phyloP scores from a whole-genome alignment of 768 basidiomycete species.

The Crucibulum laeve region DNA sequence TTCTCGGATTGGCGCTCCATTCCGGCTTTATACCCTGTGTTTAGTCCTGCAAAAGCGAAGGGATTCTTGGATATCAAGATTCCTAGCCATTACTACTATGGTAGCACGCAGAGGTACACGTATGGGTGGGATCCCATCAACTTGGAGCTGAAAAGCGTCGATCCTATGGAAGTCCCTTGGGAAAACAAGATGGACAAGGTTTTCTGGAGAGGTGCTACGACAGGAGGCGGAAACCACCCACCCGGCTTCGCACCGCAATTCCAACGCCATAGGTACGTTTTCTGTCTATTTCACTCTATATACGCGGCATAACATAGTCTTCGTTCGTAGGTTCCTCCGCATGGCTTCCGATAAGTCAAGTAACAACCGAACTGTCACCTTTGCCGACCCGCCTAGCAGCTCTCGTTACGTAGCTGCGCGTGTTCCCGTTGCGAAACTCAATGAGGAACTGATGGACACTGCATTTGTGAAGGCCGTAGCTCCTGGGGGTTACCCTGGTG shows the following conservation, averaged over 20 bases:
- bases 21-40: conserved; percentile 84
- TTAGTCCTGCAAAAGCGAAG: conserved; percentile 84
- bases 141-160: conserved; percentile 67
- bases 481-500: conserved; percentile 69
- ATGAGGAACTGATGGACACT: conserved; percentile 80
- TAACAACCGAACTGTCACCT: conserved; percentile 58
- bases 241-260: conserved; percentile 79
- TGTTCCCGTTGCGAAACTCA: conserved; percentile 58
- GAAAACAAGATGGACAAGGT: conserved; percentile 81
- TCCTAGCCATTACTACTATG: conserved; percentile 95
- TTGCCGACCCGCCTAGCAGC: conserved; percentile 58
- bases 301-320: not conserved
- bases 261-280: conserved; percentile 73
- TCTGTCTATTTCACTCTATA: conserved; percentile 1
- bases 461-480: conserved; percentile 81
- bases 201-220: conserved; percentile 96
- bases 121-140: conserved; percentile 88
- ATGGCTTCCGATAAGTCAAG: conserved; percentile 62
- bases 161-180: conserved; percentile 88
- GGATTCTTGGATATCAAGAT: conserved; percentile 91
- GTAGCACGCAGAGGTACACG: conserved; percentile 74
- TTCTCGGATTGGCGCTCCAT: conserved; percentile 96
- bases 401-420: conserved; percentile 57
- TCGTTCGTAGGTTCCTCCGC: conserved; percentile 56
- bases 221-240: conserved; percentile 88